Evolutionary conservation across 2,329 filamentous ascomycete species (phyloP).

Genomic region (Thelonectria rubi): DNA sequence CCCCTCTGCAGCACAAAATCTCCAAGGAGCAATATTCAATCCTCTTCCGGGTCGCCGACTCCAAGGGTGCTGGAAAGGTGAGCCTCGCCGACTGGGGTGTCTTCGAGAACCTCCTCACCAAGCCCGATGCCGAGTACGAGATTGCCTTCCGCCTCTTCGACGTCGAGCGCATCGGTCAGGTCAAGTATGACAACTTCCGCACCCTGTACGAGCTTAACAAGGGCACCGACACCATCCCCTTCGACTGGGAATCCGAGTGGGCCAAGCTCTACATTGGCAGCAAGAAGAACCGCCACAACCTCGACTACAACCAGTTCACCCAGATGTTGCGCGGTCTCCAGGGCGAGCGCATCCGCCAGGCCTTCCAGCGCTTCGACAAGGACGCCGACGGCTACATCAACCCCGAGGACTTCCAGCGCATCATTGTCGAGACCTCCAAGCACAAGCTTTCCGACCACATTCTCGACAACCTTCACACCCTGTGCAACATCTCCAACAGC

Average conservation of each 20-base stretch:
- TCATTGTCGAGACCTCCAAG: conserved; percentile 89
- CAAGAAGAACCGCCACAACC: conserved; percentile 85
- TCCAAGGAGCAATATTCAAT: conserved; percentile 94
- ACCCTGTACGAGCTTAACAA: conserved; percentile 88
- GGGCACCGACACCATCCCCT: conserved; percentile 83
- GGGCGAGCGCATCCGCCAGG: conserved; percentile 94
- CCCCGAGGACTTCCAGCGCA: conserved; percentile 94
- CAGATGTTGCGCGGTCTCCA: conserved; percentile 97
- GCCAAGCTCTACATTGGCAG: conserved; percentile 91
- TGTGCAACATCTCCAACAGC: conserved; percentile 92
- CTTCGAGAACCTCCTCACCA: conserved; percentile 92
- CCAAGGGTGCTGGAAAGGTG: conserved; percentile 75
- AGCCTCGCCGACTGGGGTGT: conserved; percentile 87
- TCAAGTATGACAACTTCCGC: conserved; percentile 91
- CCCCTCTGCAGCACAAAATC: conserved; percentile 84
- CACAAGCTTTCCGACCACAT: conserved; percentile 99
- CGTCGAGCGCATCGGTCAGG: conserved; percentile 79
- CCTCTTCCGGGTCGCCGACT: conserved; percentile 91
- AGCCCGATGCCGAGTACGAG: conserved; percentile 98
- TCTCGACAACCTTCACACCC: conserved; percentile 85
- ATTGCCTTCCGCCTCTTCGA: conserved; percentile 98
- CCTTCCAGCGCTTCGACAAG: conserved; percentile 90
- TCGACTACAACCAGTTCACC: conserved; percentile 96
- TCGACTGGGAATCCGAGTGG: conserved; percentile 98
- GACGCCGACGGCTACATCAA: conserved; percentile 95